These are phyloP conservation scores for Abelmoschus esculentus DNA, from an alignment of 345 rosid species.

Conservation along the genomic window DNA sequence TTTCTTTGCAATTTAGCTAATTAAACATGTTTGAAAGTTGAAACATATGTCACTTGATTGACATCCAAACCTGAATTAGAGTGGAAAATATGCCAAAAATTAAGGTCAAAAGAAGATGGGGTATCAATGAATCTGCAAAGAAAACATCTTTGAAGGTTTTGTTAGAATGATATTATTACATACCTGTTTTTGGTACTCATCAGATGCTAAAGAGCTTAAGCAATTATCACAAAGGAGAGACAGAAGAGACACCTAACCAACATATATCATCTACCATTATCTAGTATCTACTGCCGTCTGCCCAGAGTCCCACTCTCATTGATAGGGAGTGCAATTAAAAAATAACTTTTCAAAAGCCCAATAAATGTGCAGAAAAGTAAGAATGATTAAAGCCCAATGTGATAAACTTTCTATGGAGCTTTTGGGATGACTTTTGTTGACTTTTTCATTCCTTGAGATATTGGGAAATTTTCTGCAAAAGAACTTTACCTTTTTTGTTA, in stretches of 20 bases:
- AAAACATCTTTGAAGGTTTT: too few relatives aligned
- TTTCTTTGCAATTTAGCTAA: neutral
- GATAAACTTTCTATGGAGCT: neutral
- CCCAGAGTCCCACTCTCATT: neutral
- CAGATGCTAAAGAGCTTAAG: neutral
- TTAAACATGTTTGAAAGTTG: neutral
- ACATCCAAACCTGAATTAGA: neutral
- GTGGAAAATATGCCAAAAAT: neutral
- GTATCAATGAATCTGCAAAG: neutral
- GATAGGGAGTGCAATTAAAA: neutral
- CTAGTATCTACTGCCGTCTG: neutral
- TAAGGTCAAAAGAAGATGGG: neutral
- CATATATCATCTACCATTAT: too few relatives aligned
- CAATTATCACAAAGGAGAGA: neutral
- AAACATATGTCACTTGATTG: neutral
- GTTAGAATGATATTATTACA: neutral
- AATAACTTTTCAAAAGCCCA: neutral
- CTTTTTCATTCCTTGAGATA: neutral
- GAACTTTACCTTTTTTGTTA: neutral
- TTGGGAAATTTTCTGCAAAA: neutral
- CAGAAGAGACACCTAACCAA: neutral
- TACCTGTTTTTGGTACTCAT: neutral
- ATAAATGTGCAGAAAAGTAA: neutral
- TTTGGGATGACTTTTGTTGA: neutral
- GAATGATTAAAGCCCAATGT: neutral